These are phyloP conservation scores for Lipomyces spencermartinsiae DNA, from an alignment of 805 yeast genomes.

Conservation along the genomic window DNA sequence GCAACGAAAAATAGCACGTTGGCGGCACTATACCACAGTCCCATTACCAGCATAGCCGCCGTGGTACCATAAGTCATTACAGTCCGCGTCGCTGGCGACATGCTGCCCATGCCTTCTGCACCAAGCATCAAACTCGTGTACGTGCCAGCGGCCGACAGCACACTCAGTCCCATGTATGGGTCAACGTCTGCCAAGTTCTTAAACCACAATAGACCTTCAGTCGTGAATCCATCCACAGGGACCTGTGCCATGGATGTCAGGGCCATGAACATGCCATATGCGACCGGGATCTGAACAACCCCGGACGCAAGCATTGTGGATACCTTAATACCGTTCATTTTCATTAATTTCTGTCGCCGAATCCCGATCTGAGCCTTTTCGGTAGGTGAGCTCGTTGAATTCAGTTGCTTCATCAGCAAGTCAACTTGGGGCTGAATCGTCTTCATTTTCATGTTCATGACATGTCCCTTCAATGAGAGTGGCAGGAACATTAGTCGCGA, in stretches of 20 bases:
- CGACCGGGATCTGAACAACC: conserved; percentile 74
- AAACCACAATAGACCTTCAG: conserved; percentile 87
- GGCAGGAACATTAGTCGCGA: conserved; percentile 78
- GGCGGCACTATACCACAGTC: conserved; percentile 31
- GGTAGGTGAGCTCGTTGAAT: conserved; percentile 50
- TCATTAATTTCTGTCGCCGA: conserved; percentile 66
- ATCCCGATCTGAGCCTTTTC: conserved; percentile 57
- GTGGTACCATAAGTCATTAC: conserved; percentile 50
- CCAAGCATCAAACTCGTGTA: conserved; percentile 80
- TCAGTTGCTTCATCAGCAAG: conserved; percentile 44
- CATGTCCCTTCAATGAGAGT: conserved; percentile 77
- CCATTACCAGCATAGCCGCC: conserved; percentile 29
- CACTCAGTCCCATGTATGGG: conserved; percentile 88
- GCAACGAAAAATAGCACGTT: conserved; percentile 33
- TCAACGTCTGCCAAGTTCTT: conserved; percentile 79
- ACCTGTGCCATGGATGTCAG: conserved; percentile 79
- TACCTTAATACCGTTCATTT: conserved; percentile 73
- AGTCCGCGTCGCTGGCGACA: conserved; percentile 71
- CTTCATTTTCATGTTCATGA: conserved; percentile 77
- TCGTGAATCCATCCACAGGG: conserved; percentile 82
- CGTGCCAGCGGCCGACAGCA: conserved; percentile 79
- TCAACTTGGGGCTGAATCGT: conserved; percentile 78
- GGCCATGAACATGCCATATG: conserved; percentile 88
- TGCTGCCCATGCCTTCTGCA: conserved; percentile 72
- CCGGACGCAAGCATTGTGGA: conserved; percentile 77